Conservation (phyloP, 2,329 filamentous ascomycete genomes). For the Pseudogymnoascus sp. region DNA sequence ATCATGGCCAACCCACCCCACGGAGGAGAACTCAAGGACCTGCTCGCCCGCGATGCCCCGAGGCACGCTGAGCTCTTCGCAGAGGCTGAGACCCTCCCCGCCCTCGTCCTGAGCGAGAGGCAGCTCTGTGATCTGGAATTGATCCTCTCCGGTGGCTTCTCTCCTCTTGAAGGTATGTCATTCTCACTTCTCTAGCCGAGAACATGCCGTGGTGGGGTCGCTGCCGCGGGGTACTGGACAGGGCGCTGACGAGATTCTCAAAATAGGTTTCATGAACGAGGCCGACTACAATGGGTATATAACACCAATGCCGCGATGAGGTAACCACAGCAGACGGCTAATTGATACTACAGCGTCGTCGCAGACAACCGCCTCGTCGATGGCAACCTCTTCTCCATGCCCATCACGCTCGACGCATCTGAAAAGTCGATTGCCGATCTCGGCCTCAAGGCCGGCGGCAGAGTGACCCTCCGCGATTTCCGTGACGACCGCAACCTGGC, state of each 20-base stretch:
- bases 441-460: constrained; percentile 68
- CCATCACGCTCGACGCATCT: constrained; percentile 84
- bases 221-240: neutral
- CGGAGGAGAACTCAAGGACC: constrained; percentile 95
- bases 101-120: constrained; percentile 78
- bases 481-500: constrained; percentile 93
- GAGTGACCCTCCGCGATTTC: constrained; percentile 86
- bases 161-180: constrained; percentile 80
- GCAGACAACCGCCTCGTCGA: constrained; percentile 77
- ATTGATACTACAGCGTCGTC: constrained; percentile 59
- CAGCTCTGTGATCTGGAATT: constrained; percentile 97
- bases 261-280: constrained; percentile 86
- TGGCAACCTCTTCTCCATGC: constrained; percentile 91
- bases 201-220: neutral
- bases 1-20: constrained; percentile 66
- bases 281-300: constrained; percentile 88
- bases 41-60: constrained; percentile 84
- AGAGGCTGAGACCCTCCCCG: constrained; percentile 81
- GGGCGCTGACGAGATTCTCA: neutral
- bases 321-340: neutral
- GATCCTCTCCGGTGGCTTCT: constrained; percentile 96
- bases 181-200: constrained; percentile 9
- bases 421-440: constrained; percentile 66
- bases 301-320: constrained; percentile 5
- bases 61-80: constrained; percentile 68